These are phyloP conservation scores for Ceratocystis cubensis DNA, from an alignment of 2,329 filamentous ascomycete species.

Conservation along the genomic window DNA sequence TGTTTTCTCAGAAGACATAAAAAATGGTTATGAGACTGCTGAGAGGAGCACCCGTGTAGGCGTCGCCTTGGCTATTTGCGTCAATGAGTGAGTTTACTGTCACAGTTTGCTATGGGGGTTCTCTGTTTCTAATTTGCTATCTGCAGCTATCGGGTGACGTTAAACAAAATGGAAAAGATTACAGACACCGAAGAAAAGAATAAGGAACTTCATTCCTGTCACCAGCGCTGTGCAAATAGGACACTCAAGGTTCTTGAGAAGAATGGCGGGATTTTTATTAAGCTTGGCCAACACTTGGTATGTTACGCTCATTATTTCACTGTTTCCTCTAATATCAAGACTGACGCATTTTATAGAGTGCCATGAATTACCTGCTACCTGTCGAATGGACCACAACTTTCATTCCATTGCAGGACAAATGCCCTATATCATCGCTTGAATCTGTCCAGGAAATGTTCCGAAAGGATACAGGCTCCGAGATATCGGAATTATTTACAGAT, in stretches of 20 bases:
- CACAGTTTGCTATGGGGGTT: not conserved
- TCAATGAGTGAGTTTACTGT: constrained; percentile 58
- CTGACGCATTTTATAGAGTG: constrained; percentile 43
- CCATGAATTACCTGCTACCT: constrained; percentile 88
- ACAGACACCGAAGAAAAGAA: constrained; percentile 52
- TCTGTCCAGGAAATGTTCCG: constrained; percentile 80
- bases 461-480: constrained; percentile 63
- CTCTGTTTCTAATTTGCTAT: not conserved
- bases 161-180: constrained; percentile 54
- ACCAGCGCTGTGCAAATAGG: constrained; percentile 81
- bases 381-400: constrained; percentile 92
- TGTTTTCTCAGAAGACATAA: constrained; percentile 56
- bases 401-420: constrained; percentile 89
- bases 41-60: constrained; percentile 71
- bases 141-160: constrained; percentile 68
- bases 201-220: constrained; percentile 66
- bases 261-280: constrained; percentile 97
- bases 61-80: constrained; percentile 61
- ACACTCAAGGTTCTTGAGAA: constrained; percentile 80
- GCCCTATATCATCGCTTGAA: constrained; percentile 78
- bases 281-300: constrained; percentile 85
- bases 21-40: constrained; percentile 60
- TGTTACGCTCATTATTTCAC: constrained; percentile 18
- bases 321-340: not conserved
- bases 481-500: constrained; percentile 74